A percentile compares a stretch with the other conserved stretches of the same genome.
phyloP scores from a whole-genome alignment of 805 yeast genomes.

The Hagleromyces aurorensis region DNA sequence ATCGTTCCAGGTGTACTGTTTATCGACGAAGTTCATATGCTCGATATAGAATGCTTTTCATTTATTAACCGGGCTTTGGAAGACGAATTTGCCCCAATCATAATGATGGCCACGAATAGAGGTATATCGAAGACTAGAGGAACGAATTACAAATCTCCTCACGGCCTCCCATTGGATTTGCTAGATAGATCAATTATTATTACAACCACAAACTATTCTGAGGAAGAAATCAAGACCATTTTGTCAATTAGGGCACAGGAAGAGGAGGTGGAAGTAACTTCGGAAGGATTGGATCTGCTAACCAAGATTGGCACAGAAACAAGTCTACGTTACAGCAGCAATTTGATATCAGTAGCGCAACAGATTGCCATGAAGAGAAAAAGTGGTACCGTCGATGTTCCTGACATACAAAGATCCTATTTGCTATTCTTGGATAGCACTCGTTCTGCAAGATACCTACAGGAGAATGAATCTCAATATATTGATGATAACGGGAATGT shows the following conservation, averaged over 20 bases:
- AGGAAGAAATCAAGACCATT: slow-evolving; percentile 80
- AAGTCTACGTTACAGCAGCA: slow-evolving; percentile 85
- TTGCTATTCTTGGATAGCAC: slow-evolving; percentile 79
- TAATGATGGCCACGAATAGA: slow-evolving; percentile 95
- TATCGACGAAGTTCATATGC: slow-evolving; percentile 97
- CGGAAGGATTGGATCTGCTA: slow-evolving; percentile 78
- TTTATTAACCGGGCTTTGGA: slow-evolving; percentile 93
- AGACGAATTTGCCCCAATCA: slow-evolving; percentile 94
- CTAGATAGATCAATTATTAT: slow-evolving; percentile 91
- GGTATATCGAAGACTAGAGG: slow-evolving; percentile 94
- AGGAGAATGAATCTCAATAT: slow-evolving; percentile 58
- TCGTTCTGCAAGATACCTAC: slow-evolving; percentile 80
- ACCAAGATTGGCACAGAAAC: slow-evolving; percentile 89
- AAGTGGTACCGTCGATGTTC: slow-evolving; percentile 54
- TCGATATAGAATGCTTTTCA: slow-evolving; percentile 93
- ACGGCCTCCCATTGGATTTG: slow-evolving; percentile 93
- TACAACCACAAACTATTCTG: slow-evolving; percentile 70
- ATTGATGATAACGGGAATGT: slow-evolving; percentile 77
- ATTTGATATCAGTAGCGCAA: slow-evolving; percentile 82
- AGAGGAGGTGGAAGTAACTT: slow-evolving; percentile 79
- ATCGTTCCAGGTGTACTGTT: slow-evolving; percentile 96
- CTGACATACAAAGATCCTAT: slow-evolving; percentile 82
- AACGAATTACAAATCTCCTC: slow-evolving; percentile 88
- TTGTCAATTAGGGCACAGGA: slow-evolving; percentile 85
- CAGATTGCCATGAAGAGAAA: slow-evolving; percentile 81